Evolutionary conservation across 1,139 yeast species (phyloP), one percentile per base, ranked within the genome.

Genomic region (Saccharomyces hybrid): DNA sequence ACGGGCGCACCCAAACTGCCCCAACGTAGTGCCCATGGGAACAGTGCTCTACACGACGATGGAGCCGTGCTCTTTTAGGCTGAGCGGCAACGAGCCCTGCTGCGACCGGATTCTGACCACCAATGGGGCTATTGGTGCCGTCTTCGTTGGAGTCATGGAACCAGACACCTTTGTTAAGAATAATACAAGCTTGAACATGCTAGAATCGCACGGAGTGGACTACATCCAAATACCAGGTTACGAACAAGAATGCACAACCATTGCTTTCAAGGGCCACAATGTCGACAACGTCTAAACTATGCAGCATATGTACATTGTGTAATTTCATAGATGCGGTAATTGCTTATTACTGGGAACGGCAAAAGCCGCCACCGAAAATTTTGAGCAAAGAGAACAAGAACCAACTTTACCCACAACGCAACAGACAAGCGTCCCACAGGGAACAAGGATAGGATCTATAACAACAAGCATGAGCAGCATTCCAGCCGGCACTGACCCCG

Each of bases 41-140:
- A 82, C 96, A 0, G 89, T 86, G 47, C 72, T 93, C 11, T 95
- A 88, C 70, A 93, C 99, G 0, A 88, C 98, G 0, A 95, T 95
- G 99, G 99, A 95, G 65, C 99, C 99, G 0, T 95, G 99, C 68
- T 84, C 96, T 1, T 79, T 81, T 56, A 76, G 99, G 54, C 74
- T 93, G 44, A 90, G 97, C 69, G 99, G 99, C 0, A 91, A 91
- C 62, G 67, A 78, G 53, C 97, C 99, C 0, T 93, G 99, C 71
- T 83, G 83, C 1, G 91, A 90, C 58, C 77, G 98, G 46, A 83
- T 93, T 7, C 65, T 89, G 48, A 74, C 71, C 2, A 70, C 83
- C 1, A 62, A 70, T 13, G 74, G 76, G 1, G 68, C 65, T 14
- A 85, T 93, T 56, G 78, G 76, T 34, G 80, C 93, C 0, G 91